phyloP scores from a whole-genome alignment of 176 grass and related monocot genomes.

The Alloteropsis semialata region DNA sequence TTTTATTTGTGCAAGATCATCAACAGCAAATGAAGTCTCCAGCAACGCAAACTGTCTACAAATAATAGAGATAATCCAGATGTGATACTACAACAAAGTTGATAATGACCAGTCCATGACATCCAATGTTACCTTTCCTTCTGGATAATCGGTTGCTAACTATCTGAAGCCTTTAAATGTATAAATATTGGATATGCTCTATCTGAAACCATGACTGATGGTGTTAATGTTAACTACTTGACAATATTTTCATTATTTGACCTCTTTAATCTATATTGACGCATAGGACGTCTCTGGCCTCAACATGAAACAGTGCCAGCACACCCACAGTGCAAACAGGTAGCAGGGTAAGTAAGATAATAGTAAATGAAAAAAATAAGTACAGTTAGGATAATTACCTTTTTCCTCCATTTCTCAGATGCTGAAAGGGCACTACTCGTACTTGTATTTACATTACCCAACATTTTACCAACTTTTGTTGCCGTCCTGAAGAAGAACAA shows the following conservation, averaged over 20 bases:
- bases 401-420: conserved; percentile 99
- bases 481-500: conserved; percentile 55
- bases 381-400: conserved; percentile 44
- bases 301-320: neutral
- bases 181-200: neutral
- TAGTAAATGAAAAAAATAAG: neutral
- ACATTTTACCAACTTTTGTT: conserved; percentile 99
- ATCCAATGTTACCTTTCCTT: conserved; percentile 77
- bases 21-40: conserved; percentile 74
- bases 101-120: neutral
- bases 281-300: neutral
- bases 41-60: conserved; percentile 79
- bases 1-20: conserved; percentile 78
- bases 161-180: neutral
- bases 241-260: neutral
- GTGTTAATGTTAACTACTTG: neutral
- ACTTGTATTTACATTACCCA: conserved; percentile 97
- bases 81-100: neutral
- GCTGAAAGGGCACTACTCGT: conserved; percentile 93
- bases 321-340: neutral
- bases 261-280: neutral
- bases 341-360: neutral
- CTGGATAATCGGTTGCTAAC: conserved; percentile 87
- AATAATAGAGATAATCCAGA: conserved; percentile 15
- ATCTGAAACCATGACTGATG: neutral